Base-by-base conservation (phyloP, 2,329 filamentous ascomycete genomes). In the Talaromyces sp. region DNA sequence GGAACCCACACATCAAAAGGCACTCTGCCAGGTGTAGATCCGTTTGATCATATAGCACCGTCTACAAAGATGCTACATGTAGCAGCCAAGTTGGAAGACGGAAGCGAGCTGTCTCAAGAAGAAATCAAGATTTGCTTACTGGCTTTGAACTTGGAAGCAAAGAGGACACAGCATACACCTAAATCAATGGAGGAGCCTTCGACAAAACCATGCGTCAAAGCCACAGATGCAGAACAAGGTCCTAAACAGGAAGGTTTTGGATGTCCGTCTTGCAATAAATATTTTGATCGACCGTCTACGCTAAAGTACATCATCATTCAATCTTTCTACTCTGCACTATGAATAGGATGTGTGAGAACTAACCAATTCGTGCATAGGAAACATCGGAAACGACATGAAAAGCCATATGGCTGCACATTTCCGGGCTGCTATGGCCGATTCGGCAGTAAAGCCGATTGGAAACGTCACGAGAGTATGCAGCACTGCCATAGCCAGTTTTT, bases 391-490 rank as follows among this genome's bases (percentile, higher is more conserved):
- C 86, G 92, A 1, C 93, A 97, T 73, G 82, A 85, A 7, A 87
- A 86, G 67, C 93, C 92, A 0, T 96, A 93, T 66, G 87, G 87
- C 12, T 97, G 93, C 74, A 96, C 92, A 0, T 90, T 87, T 66
- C 75, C 80, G 8, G 76, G 78, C 33, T 96, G 93, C 70, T 74
- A 77, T 56, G 92, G 91, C 70, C 80, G 73, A 0, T 96, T 96
- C 68, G 93, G 93, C n/a, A 93, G 90, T 74, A 96, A 96, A 72
- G 93, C 92, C 64, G 93, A 97, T 75, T 97, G 87, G 93, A 96
- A 96, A 72, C 86, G 93, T 1, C 93, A 97, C 70, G 93, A 97
- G 71, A 89, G 86, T 67, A 86, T 84, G 16, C 89, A 93, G 70
- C 92, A 96, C 72, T 86, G 84, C 65, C 85, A 89, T 63, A 74